Evolutionary conservation across 1,139 yeast species (phyloP), one percentile per base, ranked within the genome.

Genomic region (Debaryomyces udenii): DNA sequence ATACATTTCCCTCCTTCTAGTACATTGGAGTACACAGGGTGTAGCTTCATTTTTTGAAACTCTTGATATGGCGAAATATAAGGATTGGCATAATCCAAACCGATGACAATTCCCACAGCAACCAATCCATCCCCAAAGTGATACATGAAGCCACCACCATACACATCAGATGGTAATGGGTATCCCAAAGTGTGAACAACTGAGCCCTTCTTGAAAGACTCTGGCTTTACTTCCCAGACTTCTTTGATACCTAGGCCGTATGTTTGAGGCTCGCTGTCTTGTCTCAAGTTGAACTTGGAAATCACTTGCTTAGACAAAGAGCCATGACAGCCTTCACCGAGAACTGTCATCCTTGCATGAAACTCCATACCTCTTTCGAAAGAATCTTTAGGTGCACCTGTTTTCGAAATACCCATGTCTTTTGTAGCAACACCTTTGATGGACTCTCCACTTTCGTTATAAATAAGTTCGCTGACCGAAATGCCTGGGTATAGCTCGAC

Each of bases 321-420:
- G 0, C 99, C 99, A 64, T 90, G 98, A 59, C 99, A 93, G 16
- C 99, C 99, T 66, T 93, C 99, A 2, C 96, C 96, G 39, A 93
- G 75, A 15, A 93, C 84, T 0, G 97, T 91, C 46, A 83, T 71
- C 54, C 91, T 78, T 2, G 98, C 89, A 53, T 85, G 94, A 63
- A 93, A 93, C 61, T 89, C 98, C 96, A 93, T 88, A 17, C 99
- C 99, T 48, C 96, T 77, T 66, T 93, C 96, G 62, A 89, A 93
- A 18, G 80, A 74, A 48, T 78, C 84, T 57, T 85, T 87, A 18
- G 96, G 96, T 34, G 70, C 63, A 11, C 96, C 96, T 36, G 75
- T 66, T 53, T 80, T 83, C 37, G 83, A 77, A 11, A 91, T 68
- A 9, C 99, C 99, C 81, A 85, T 78, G 61, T 93, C 99, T 53